Conservation (phyloP, 192 early-diverging fungal species). For the Coemansia javaensis region DNA sequence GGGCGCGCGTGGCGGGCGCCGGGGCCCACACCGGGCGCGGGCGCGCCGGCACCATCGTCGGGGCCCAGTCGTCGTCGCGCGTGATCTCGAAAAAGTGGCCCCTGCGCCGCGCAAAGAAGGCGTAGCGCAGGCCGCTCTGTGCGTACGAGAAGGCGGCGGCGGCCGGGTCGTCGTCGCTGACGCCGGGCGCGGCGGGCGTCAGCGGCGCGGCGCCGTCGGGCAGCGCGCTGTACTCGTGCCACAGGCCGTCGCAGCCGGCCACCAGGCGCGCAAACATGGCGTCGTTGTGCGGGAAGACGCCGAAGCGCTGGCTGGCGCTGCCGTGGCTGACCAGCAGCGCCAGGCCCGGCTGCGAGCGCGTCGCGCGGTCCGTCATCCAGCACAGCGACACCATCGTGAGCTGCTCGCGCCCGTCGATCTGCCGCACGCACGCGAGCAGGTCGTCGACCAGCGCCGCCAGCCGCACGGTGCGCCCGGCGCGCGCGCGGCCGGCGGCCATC, state of each 20-base stretch:
- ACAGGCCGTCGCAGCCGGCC: conserved; percentile 20
- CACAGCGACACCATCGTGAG: conserved; percentile 39
- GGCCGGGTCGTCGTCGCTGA: conserved; percentile 5
- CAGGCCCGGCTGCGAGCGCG: conserved; percentile 17
- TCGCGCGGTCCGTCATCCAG: conserved; percentile 27
- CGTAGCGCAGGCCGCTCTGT: conserved; percentile 33
- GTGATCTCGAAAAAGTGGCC: conserved; percentile 47
- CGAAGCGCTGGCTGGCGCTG: conserved; percentile 30
- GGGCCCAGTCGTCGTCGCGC: conserved; percentile 42
- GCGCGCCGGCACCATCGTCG: conserved; percentile 20
- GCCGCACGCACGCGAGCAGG: conserved; percentile 9
- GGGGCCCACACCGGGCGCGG: conserved; percentile 29
- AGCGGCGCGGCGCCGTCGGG: background rate
- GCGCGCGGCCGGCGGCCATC: conserved; percentile 18
- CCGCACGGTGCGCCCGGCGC: conserved; percentile 8
- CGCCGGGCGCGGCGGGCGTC: conserved; percentile 3
- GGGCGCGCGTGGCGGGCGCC: background rate
- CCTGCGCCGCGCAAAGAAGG: conserved; percentile 33
- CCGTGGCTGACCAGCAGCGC: conserved; percentile 42
- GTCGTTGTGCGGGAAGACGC: conserved; percentile 45
- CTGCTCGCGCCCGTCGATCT: conserved; percentile 19
- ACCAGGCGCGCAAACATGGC: conserved; percentile 30
- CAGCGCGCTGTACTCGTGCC: conserved; percentile 29
- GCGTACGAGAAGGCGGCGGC: conserved; percentile 31
- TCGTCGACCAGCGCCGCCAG: conserved; percentile 13